Evolutionary conservation across 1,284 basidiomycete genomes (phyloP), one percentile per base, ranked within the genome.

Genomic region (Leccinum olivaceoglutinosum): DNA sequence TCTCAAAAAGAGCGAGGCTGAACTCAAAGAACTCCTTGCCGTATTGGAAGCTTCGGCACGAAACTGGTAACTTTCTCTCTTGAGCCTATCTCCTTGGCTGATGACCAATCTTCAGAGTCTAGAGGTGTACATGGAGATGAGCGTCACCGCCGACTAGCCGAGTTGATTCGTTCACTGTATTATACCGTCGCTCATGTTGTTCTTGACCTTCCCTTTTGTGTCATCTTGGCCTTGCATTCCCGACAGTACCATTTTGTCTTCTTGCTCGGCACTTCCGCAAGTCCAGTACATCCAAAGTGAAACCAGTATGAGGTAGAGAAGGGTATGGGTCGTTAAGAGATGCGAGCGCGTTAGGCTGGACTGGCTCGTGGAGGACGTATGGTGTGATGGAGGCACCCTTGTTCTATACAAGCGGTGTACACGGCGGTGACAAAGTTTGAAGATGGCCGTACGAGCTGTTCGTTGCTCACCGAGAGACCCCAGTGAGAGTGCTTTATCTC

Each of bases 1-100:
- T 70, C 75, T 92, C 61, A 85, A 83, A 70, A 80, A 80, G 64
- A 90, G 87, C 68, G 90, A 93, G 73, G 75, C 74, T 4, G 90
- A 93, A 73, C 77, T 94, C 25, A 87, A 87, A 69, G 87, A 88
- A 62, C 79, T 94, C n/a, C 77, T 94, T 54, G 77, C 83, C 16
- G 90, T 94, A 94, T 71, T 92, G 89, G 88, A 85, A 83, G 62
- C 79, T 94, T 65, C 80, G 92, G 60, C 86, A 90, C 70, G 86
- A 88, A 71, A 88, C 90, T 66, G 90, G 92, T 91, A 72, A 5
- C 44, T 29, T 32, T 39, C 29, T 60, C 51, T 41, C 58, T 62
- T 64, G 54, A 67, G 36, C 57, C 18, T 49, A 64, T 16, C 60
- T 12, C 44, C 34, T 55, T 46, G 2, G 57, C 59, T 65, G 41